Evolutionary conservation across 1,284 basidiomycete species (phyloP).

Genomic region (Ustilago esculenta): DNA sequence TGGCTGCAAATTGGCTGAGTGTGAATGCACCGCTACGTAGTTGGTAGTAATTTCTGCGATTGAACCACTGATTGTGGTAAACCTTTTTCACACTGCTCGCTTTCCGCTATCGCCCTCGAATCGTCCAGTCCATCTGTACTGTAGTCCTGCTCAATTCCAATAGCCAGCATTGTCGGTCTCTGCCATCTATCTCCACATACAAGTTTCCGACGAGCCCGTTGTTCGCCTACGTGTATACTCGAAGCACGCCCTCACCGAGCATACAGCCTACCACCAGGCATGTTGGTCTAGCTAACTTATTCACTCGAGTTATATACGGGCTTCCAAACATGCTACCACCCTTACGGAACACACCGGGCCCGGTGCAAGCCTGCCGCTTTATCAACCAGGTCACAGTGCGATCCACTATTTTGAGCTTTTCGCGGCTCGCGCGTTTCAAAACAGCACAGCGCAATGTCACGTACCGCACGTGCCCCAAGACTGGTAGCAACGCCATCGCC

Average conservation of each 20-base stretch:
- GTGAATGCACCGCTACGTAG: too few relatives aligned
- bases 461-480: not conserved
- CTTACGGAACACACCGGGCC: slow-evolving; percentile 4
- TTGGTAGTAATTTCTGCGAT: too few relatives aligned
- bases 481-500: not conserved
- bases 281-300: slow-evolving; percentile 2
- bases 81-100: too few relatives aligned
- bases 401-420: not conserved
- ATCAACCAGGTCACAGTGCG: not conserved
- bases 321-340: slow-evolving; percentile 15
- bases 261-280: slow-evolving; percentile 4
- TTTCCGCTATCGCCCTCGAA: not conserved
- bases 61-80: too few relatives aligned
- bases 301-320: not conserved
- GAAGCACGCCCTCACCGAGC: not conserved
- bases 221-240: too few relatives aligned
- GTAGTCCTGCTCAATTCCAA: too few relatives aligned
- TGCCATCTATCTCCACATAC: too few relatives aligned
- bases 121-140: too few relatives aligned
- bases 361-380: not conserved
- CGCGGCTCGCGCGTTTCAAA: not conserved
- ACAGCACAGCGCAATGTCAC: not conserved
- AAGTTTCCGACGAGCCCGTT: too few relatives aligned
- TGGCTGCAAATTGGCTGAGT: too few relatives aligned
- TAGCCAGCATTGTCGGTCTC: too few relatives aligned